phyloP scores from a whole-genome alignment of 2,329 filamentous ascomycete genomes.

The Paracoccidioides lutzii region DNA sequence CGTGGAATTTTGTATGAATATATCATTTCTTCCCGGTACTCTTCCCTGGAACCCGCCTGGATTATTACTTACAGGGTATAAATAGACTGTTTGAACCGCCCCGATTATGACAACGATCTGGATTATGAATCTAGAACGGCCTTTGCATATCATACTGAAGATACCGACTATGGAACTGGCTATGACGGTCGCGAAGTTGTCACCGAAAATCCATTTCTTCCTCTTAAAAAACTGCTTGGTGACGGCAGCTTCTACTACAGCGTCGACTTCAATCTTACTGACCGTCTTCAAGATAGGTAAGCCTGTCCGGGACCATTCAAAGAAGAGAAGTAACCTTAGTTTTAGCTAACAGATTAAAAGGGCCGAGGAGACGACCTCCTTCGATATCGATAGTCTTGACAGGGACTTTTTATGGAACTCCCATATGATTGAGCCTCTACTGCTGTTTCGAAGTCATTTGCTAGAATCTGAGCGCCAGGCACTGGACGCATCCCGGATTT shows the following conservation, averaged over 20 bases:
- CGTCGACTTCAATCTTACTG: slow-evolving; percentile 93
- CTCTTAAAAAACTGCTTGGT: slow-evolving; percentile 79
- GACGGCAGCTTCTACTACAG: slow-evolving; percentile 97
- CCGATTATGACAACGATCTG: slow-evolving; percentile 68
- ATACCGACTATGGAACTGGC: slow-evolving; percentile 37
- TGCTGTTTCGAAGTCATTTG: slow-evolving; percentile 75
- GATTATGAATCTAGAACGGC: slow-evolving; percentile 36
- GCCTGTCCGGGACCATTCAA: slow-evolving; percentile 3
- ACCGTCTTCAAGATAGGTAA: slow-evolving; percentile 77
- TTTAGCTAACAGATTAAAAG: slow-evolving; percentile 31
- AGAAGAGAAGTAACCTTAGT: slow-evolving; percentile 2
- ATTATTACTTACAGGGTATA: slow-evolving; percentile 5
- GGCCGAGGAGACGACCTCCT: slow-evolving; percentile 59
- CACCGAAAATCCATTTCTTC: slow-evolving; percentile 77
- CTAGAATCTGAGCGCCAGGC: slow-evolving; percentile 60
- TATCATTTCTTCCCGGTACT: slow-evolving; percentile 1
- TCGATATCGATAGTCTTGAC: slow-evolving; percentile 87
- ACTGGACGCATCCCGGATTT: slow-evolving; percentile 73
- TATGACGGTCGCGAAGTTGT: slow-evolving; percentile 54
- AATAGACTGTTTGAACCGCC: slow-evolving; percentile 70
- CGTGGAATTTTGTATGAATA: slow-evolving; percentile 59
- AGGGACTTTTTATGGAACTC: slow-evolving; percentile 94
- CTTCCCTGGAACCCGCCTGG: not conserved
- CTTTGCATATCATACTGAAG: slow-evolving; percentile 44
- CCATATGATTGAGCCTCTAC: slow-evolving; percentile 89